A percentile compares a stretch with the other conserved stretches of the same genome.
Conservation (phyloP, 495 filamentous ascomycete genomes). For the Geoglossum glabrum region DNA sequence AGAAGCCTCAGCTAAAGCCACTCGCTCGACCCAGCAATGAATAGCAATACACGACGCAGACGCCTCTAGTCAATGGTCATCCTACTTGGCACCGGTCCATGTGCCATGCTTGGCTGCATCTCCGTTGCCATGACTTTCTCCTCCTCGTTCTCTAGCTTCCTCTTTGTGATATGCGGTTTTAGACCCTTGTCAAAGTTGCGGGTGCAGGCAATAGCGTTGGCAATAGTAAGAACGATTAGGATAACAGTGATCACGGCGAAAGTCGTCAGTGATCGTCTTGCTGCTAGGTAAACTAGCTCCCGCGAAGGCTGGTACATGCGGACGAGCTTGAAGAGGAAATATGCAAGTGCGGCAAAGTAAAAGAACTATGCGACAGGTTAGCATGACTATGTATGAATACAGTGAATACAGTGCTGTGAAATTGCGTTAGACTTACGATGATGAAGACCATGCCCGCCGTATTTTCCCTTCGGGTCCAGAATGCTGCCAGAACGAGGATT, state of each 20-base stretch:
- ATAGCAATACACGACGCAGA: not conserved
- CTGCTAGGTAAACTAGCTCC: slow-evolving; percentile 42
- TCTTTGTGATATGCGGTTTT: slow-evolving; percentile 61
- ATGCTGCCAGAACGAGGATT: slow-evolving; percentile 68
- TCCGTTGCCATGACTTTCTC: slow-evolving; percentile 57
- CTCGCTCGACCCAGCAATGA: not conserved
- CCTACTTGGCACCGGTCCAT: slow-evolving; percentile 37
- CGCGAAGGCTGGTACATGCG: slow-evolving; percentile 61
- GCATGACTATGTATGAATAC: not conserved
- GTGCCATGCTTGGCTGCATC: slow-evolving; percentile 33
- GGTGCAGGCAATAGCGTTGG: slow-evolving; percentile 71
- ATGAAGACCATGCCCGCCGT: slow-evolving; percentile 53
- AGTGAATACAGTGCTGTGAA: not conserved
- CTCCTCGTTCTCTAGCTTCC: slow-evolving; percentile 36
- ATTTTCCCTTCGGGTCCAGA: slow-evolving; percentile 65
- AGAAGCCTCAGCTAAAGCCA: not conserved
- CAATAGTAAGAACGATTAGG: slow-evolving; percentile 72
- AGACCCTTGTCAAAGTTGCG: slow-evolving; percentile 80
- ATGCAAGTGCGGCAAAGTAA: slow-evolving; percentile 77
- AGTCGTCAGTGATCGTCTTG: slow-evolving; percentile 61
- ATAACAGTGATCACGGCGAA: slow-evolving; percentile 87
- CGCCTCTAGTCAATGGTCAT: slow-evolving; percentile 71
- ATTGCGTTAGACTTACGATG: slow-evolving; percentile 34
- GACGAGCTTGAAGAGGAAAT: slow-evolving; percentile 95
- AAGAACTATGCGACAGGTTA: slow-evolving; percentile 31